A percentile compares a stretch with the other conserved stretches of the same genome.
Conservation (phyloP, 2,329 filamentous ascomycete genomes). For the Ascochyta pisi region DNA sequence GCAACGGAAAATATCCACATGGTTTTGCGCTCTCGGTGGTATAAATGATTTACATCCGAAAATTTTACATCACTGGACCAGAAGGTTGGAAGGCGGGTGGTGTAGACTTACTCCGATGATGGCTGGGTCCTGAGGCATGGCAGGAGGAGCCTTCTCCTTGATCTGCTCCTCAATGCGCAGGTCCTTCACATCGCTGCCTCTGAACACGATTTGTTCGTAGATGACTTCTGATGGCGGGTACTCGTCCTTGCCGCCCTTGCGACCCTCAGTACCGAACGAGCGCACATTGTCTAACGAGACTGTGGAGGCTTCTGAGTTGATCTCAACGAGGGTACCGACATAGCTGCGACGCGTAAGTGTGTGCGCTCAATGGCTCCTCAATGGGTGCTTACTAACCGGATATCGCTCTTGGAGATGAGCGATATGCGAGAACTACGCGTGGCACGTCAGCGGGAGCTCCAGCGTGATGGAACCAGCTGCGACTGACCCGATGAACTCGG, state of each 20-base stretch:
- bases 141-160: conserved; percentile 72
- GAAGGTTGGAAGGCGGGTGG: conserved; percentile 19
- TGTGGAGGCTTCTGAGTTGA: conserved; percentile 96
- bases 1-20: conserved; percentile 98
- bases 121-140: conserved; percentile 91
- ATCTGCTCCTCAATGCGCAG: conserved; percentile 88
- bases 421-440: conserved; percentile 83
- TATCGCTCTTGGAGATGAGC: conserved; percentile 96
- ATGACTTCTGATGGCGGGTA: conserved; percentile 83
- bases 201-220: conserved; percentile 99
- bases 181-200: conserved; percentile 98
- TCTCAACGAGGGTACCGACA: conserved; percentile 93
- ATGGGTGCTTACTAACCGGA: conserved; percentile 70
- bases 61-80: conserved; percentile 85
- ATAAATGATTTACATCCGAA: conserved; percentile 90
- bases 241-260: conserved; percentile 81
- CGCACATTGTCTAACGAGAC: conserved; percentile 96
- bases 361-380: conserved; percentile 23
- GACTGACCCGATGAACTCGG: conserved; percentile 67
- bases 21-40: conserved; percentile 93
- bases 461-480: conserved; percentile 44
- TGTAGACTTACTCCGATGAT: conserved; percentile 88
- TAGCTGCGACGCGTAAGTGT: conserved; percentile 66
- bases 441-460: conserved; percentile 46
- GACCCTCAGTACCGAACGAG: conserved; percentile 92